A percentile compares a stretch with the other conserved stretches of the same genome.
Evolutionary conservation across 1,284 basidiomycete species (phyloP).

Genomic region (Ustilago crameri): DNA sequence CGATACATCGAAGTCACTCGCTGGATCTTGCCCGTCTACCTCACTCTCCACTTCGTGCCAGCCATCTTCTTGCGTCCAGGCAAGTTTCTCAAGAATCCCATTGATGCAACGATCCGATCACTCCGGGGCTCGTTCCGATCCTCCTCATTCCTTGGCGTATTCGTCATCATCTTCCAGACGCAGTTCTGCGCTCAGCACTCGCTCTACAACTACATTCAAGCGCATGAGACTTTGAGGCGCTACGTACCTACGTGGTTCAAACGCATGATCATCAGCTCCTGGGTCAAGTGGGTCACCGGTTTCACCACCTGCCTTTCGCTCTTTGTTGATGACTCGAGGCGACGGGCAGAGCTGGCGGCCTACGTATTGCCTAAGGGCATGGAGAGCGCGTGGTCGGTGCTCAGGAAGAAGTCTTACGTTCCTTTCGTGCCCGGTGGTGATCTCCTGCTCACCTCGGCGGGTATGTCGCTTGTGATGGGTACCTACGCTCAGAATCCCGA

Average conservation of each 20-base stretch:
- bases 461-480: constrained; percentile 91
- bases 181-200: constrained; percentile 81
- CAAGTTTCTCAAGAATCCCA: constrained; percentile 59
- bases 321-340: constrained; percentile 84
- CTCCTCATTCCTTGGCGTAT: constrained; percentile 86
- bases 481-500: constrained; percentile 85
- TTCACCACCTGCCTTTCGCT: constrained; percentile 81
- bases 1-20: constrained; percentile 84
- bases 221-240: constrained; percentile 22
- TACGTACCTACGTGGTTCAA: constrained; percentile 71
- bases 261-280: constrained; percentile 76
- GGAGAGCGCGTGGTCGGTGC: constrained; percentile 78
- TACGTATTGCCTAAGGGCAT: constrained; percentile 89
- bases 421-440: constrained; percentile 76
- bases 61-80: constrained; percentile 65
- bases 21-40: constrained; percentile 82
- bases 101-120: constrained; percentile 70
- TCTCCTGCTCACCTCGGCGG: constrained; percentile 76
- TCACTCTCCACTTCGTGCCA: constrained; percentile 90
- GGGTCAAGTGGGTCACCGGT: constrained; percentile 77
- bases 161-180: constrained; percentile 88
- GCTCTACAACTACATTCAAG: constrained; percentile 69
- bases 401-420: constrained; percentile 80
- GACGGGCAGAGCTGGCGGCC: constrained; percentile 88
- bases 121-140: constrained; percentile 82